Base-by-base conservation (phyloP, 1,284 basidiomycete species). In the Heterobasidion irregulare region DNA sequence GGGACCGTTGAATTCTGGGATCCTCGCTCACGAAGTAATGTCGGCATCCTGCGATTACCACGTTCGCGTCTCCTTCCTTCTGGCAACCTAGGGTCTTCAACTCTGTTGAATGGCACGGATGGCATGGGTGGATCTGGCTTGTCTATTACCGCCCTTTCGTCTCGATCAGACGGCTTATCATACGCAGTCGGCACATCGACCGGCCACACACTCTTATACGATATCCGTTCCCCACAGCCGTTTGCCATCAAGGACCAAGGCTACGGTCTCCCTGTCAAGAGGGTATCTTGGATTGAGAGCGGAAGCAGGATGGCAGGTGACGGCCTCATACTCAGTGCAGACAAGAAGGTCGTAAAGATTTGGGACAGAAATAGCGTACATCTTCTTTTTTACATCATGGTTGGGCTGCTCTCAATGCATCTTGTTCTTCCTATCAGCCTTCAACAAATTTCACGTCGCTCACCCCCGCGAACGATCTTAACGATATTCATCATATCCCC, bases 1-100 rank as follows among this genome's bases (percentile, higher is more conserved):
- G 91, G 93, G 8, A 84, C 88, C 0, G 90, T 95, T 47, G 94
- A 98, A 68, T 92, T 99, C 65, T 99, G 95, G 94, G 97, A 99
- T 71, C 91, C 89, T 1, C 80, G 96, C 47, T 92, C 92, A 46
- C 77, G 95, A n/a, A 73, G 82, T 0, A 72, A 83, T 45, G 89
- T 93, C 0, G 93, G 92, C 0, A 72, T 82, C 2, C 73, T 99
- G n/a, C 72, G 77, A n/a, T 69, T 98, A 16, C 94, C 94, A 0
- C 74, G 75, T 18, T 74, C 79, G 13, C 74, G 84, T 8, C 71
- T 89, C 36, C 68, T 82, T 13, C 76, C 81, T 0, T 66, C 72
- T 32, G 69, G 74, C 4, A 68, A 74, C 1, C 64, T 69, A 43
- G 60, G 70, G 7, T 61, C 65, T 12, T 66, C 67, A 6, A 26